Conservation (phyloP, 2,329 filamentous ascomycete species). For the Scorias spongiosa region DNA sequence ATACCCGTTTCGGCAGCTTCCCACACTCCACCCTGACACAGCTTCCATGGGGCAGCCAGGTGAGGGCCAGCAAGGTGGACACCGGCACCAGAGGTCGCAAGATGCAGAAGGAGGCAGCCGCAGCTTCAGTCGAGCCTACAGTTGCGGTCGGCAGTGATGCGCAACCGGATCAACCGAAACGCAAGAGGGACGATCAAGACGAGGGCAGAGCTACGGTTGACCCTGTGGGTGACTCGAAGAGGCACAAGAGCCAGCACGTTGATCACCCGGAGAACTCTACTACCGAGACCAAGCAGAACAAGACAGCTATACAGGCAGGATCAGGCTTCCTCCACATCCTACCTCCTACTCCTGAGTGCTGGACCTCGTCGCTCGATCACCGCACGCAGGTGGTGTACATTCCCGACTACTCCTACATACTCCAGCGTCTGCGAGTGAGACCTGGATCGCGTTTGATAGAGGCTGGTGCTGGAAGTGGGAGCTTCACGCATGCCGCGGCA, state of each 20-base stretch:
- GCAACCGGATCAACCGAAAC: slow-evolving; percentile 19
- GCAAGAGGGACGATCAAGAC: slow-evolving; percentile 28
- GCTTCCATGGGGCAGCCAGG: slow-evolving; percentile 80
- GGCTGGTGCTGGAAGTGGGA: slow-evolving; percentile 67
- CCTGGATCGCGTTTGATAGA: slow-evolving; percentile 64
- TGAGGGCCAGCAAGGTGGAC: slow-evolving; percentile 77
- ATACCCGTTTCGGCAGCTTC: slow-evolving; percentile 80
- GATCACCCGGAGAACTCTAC: slow-evolving; percentile 17
- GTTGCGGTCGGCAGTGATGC: slow-evolving; percentile 8
- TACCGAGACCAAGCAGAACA: slow-evolving; percentile 15
- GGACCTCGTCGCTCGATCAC: slow-evolving; percentile 67
- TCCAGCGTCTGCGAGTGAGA: slow-evolving; percentile 58
- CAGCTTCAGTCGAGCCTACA: background rate
- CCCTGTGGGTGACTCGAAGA: slow-evolving; percentile 14
- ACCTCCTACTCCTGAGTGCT: slow-evolving; percentile 65
- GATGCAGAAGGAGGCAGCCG: slow-evolving; percentile 25
- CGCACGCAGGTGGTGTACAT: slow-evolving; percentile 78
- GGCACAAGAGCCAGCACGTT: slow-evolving; percentile 18
- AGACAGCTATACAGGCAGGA: slow-evolving; percentile 31
- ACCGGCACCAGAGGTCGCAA: slow-evolving; percentile 75
- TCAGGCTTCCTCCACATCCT: slow-evolving; percentile 65
- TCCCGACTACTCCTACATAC: slow-evolving; percentile 71
- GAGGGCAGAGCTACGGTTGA: background rate
- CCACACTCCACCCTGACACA: slow-evolving; percentile 41
- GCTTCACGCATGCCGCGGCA: slow-evolving; percentile 66